Evolutionary conservation across 192 early-diverging fungal species (phyloP), one percentile per base, ranked within the genome.

Genomic region (Podila minutissima): DNA sequence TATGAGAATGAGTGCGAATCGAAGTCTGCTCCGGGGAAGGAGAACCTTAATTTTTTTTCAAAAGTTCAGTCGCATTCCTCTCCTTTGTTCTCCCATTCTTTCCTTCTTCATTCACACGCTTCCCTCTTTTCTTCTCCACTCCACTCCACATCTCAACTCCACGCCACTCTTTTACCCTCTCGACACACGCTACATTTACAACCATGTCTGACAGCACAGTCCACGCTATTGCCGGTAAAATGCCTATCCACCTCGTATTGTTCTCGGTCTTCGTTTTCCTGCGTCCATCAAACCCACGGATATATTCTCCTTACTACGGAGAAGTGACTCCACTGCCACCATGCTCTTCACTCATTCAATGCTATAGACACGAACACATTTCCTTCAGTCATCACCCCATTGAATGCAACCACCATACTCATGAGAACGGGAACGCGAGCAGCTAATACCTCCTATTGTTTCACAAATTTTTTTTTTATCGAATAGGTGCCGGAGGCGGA

Each of bases 401-500:
- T 46, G 53, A 55, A 55, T 55, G 53, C 53, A 55, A 17, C 41
- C 38, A 46, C 13, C 13, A 46, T 11, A 3, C 41, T 46, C 41
- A 15, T 46, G 41, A 15, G 41, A 63, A 22, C 12, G 22, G 22
- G 8, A 64, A 26, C 35, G 11, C n/a, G 22, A 17, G 26, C 24
- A 17, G 26, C 22, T 46, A 28, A 29, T 32, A 41, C 41, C 2
- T 46, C 41, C 9, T 29, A 4, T 65, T 48, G 64, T 32, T 35
- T 51, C 66, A 51, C 15, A 22, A 58, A 41, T 31, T 17, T 32
- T 41, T 46, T 24, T 64, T 11, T 71, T 35, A 10, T 28, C 13
- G 17, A 53, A 67, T 66, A 92, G 90, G 93, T 78, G 95, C 94
- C 69, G 95, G 92, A 67, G 95, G 95, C 72, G 94, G 94, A 75